Percentiles rank a stretch among this genome's conserved stretches.
phyloP scores from a whole-genome alignment of 2,329 filamentous ascomycete species.

The Colletotrichum filicis region DNA sequence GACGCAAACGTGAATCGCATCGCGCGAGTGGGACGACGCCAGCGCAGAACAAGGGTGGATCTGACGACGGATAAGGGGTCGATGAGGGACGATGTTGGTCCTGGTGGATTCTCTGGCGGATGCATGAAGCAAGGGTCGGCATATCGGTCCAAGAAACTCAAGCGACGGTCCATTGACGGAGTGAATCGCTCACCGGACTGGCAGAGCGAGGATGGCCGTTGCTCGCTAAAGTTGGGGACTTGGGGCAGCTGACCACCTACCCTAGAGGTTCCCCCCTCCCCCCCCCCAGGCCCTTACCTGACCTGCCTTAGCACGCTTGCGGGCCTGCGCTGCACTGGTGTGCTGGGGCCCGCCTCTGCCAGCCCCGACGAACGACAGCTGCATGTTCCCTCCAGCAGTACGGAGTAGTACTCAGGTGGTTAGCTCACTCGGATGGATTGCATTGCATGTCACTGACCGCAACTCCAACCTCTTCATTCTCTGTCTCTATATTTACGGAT shows the following conservation, averaged over 20 bases:
- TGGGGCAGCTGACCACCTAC: slow-evolving; percentile 24
- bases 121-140: slow-evolving; percentile 16
- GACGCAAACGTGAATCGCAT: background rate
- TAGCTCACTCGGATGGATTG: slow-evolving; percentile 7
- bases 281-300: background rate
- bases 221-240: slow-evolving; percentile 11
- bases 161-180: background rate
- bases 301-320: background rate
- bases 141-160: slow-evolving; percentile 7
- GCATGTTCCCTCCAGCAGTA: background rate
- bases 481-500: background rate
- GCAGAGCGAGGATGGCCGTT: too few relatives aligned
- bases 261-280: background rate
- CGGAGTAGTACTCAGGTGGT: background rate
- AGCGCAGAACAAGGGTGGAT: slow-evolving; percentile 19
- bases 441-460: slow-evolving; percentile 25
- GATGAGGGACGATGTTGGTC: background rate
- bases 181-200: background rate
- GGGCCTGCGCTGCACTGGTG: background rate
- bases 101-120: background rate
- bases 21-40: slow-evolving; percentile 3
- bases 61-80: background rate
- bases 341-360: background rate
- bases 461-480: slow-evolving; percentile 19
- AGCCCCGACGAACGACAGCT: background rate